Conservation (phyloP, 495 filamentous ascomycete genomes). For the Xylona heveae region DNA sequence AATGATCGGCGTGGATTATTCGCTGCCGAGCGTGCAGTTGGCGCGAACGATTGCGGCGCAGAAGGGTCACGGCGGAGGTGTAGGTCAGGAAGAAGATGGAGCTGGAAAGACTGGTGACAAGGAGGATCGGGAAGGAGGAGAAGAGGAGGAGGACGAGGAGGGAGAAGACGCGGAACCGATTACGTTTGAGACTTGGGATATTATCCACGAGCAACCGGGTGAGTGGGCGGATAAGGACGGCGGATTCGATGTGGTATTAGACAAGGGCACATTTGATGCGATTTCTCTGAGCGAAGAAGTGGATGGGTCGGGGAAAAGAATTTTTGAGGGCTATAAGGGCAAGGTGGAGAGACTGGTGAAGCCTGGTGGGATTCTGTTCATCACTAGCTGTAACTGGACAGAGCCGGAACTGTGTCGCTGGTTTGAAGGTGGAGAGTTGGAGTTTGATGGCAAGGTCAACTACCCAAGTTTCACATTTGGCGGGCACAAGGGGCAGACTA, state of each 20-base stretch:
- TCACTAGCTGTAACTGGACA: slow-evolving; percentile 98
- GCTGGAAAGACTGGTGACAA: slow-evolving; percentile 12
- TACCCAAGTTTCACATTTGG: slow-evolving; percentile 79
- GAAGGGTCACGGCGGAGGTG: slow-evolving; percentile 2
- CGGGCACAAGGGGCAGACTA: slow-evolving; percentile 63
- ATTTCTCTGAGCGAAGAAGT: slow-evolving; percentile 49
- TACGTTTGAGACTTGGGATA: slow-evolving; percentile 56
- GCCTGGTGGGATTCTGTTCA: slow-evolving; percentile 43
- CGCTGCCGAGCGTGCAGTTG: slow-evolving; percentile 44
- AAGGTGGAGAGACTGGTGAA: slow-evolving; percentile 42
- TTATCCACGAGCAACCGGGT: slow-evolving; percentile 25
- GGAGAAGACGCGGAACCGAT: slow-evolving; percentile 16
- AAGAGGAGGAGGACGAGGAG: slow-evolving; percentile 6
- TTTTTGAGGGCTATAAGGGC: slow-evolving; percentile 52
- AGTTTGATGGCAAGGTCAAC: slow-evolving; percentile 40
- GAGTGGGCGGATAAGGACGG: slow-evolving; percentile 12
- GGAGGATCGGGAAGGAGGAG: slow-evolving; percentile 5
- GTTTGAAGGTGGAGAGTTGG: slow-evolving; percentile 37
- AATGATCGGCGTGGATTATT: slow-evolving; percentile 83
- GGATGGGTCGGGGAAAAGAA: slow-evolving; percentile 26
- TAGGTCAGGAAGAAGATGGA: slow-evolving; percentile 19
- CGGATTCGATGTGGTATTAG: slow-evolving; percentile 75
- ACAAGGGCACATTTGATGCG: slow-evolving; percentile 97
- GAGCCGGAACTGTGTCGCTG: slow-evolving; percentile 61
- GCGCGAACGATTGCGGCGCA: slow-evolving; percentile 21